Evolutionary conservation across 2,329 filamentous ascomycete genomes (phyloP), one percentile per base, ranked within the genome.

Genomic region (Tolypocladium amazonense): DNA sequence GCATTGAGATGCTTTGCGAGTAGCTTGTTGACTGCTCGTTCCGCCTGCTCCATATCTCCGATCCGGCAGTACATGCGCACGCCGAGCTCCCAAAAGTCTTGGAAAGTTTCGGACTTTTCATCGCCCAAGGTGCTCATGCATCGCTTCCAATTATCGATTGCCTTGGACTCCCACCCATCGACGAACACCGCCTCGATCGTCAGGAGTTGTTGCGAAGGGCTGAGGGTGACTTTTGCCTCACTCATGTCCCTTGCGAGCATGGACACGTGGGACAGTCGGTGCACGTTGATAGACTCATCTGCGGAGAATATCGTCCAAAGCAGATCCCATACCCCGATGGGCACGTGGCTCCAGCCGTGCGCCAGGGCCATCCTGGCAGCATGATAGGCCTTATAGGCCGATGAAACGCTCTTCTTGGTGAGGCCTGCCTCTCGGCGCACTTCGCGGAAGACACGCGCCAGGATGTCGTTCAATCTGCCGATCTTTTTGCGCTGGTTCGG

Each of bases 121-220:
- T 76, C 68, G 0, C 82, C 83, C 18, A 89, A 73, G 0, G 77
- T 79, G 8, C 76, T 69, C 45, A 82, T 79, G 53, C 79, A 79
- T 56, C 81, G 78, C 68, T 82, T 83, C 85, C 88, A 90, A 55
- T 82, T 80, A 15, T 84, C 80, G 30, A 88, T 71, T 0, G 87
- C 88, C 63, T 82, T 79, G 6, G 76, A 74, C 60, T 81, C 77
- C 70, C 82, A 83, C 2, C 86, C 87, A 47, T 81, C 79, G 7
- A 85, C 76, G 63, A 88, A 87, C 47, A 88, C 76, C 60, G 87
- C 84, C 67, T 90, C 86, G 38, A 92, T 84, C 38, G 86, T 86
- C 35, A 87, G 74, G 23, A 92, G 73, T 63, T 85, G 83, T 66
- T 89, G 87, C 2, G 76, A 70, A 4, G 79, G 77, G 15, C 73